Evolutionary conservation across 2,329 filamentous ascomycete genomes (phyloP).

Genomic region (Fusarium sublunatum): DNA sequence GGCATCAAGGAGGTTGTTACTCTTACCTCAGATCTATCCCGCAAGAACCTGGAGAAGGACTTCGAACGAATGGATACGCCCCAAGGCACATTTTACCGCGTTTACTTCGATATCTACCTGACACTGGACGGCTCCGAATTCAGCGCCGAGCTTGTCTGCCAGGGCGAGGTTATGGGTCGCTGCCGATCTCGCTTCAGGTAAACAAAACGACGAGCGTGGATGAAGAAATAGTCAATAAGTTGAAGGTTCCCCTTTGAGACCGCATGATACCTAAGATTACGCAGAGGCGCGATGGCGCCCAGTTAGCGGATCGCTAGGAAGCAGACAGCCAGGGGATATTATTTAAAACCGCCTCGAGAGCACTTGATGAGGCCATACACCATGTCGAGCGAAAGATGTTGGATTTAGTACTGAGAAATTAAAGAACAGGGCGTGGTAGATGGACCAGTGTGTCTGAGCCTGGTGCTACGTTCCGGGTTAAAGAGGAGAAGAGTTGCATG

Average conservation of each 20-base stretch:
- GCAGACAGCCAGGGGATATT: conserved; percentile 13
- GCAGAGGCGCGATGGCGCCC: conserved; percentile 18
- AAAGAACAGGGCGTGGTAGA: conserved; percentile 27
- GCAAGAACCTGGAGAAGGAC: conserved; percentile 99
- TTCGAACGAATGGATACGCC: conserved; percentile 99
- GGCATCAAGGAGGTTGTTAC: conserved; percentile 99
- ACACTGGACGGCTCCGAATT: conserved; percentile 98
- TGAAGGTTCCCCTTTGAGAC: conserved; percentile 42
- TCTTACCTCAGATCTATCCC: conserved; percentile 93
- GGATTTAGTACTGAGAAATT: conserved; percentile 38
- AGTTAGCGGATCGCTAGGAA: conserved; percentile 10
- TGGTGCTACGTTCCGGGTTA: conserved; percentile 30
- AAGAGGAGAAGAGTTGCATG: conserved; percentile 36
- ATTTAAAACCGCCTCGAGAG: conserved; percentile 26
- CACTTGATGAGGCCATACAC: conserved; percentile 19
- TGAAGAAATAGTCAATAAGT: conserved; percentile 39
- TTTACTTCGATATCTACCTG: conserved; percentile 84
- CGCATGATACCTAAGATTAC: conserved; percentile 46
- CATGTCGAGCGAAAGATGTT: conserved; percentile 40
- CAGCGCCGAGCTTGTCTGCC: conserved; percentile 97
- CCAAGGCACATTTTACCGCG: conserved; percentile 93
- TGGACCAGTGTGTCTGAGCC: conserved; percentile 32
- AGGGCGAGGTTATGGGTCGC: conserved; percentile 98
- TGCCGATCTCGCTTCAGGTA: conserved; percentile 89
- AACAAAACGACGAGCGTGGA: conserved; percentile 28